Evolutionary conservation across 768 basidiomycete species (phyloP), one percentile per base, ranked within the genome.

Genomic region (Wakefieldia striispora): DNA sequence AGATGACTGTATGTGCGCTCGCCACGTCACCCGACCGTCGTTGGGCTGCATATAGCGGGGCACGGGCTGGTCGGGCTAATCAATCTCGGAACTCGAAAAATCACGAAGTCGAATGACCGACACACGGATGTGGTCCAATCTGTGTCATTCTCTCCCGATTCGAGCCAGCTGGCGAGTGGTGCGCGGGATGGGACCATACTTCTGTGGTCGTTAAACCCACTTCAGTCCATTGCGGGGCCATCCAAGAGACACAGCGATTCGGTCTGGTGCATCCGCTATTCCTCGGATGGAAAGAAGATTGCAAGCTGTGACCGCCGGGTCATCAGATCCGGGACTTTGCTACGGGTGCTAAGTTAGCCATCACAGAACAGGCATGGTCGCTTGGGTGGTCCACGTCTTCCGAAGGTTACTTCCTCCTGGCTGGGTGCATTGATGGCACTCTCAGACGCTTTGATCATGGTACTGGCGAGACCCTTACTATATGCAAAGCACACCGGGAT

Each of bases 191-290:
- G 59, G 48, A 37, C 45, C 7, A 43, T 63, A 26, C 1, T 50
- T 11, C 17, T 64, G 6, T 64, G 61, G 61, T 58, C 56, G 17
- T 24, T 47, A 1, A 13, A 29, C 4, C 43, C 41, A 4, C 53
- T 64, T n/a, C 12, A 42, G 27, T 36, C 20, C 21, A 9, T 54
- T 4, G 47, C 48, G 6, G 51, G 41, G 23, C 58, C 53, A 4
- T 40, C 55, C 6, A 14, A 41, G 17, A 51, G 51, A 1, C 48
- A 61, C 36, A 34, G 0, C 4, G 58, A 57, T 19, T 0, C 41
- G 5, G 50, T 63, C n/a, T 58, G 54, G 56, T 58, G 47, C n/a
- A 19, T 63, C 10, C 47, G 49, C 19, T 58, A 53, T 39, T 63
- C n/a, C n/a, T n/a, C n/a, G n/a, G n/a, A n/a, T n/a, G n/a, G n/a